Percentiles rank a stretch among this genome's conserved stretches.
These are phyloP conservation scores for Dactylellina leptospora DNA, from an alignment of 2,329 filamentous ascomycete genomes.

Conservation along the genomic window DNA sequence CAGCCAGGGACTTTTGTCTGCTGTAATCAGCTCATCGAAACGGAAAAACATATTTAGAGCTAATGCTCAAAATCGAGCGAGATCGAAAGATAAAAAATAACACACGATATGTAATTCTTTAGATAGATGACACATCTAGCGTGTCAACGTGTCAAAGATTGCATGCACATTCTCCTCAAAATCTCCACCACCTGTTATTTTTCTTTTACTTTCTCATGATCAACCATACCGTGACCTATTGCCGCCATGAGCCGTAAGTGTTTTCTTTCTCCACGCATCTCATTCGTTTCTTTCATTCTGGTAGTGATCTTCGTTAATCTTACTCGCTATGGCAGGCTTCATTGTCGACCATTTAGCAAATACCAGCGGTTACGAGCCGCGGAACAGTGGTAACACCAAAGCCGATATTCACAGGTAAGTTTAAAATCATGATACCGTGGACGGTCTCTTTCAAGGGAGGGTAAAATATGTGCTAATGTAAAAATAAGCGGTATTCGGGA, in stretches of 20 bases:
- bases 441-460: background rate
- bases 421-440: background rate
- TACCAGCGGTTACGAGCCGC: constrained; percentile 14
- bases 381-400: constrained; percentile 16
- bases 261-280: constrained; percentile 1
- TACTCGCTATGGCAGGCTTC: constrained; percentile 22
- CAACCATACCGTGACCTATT: background rate
- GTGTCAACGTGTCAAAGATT: constrained; percentile 1
- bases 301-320: no score
- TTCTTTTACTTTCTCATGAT: constrained; percentile 17
- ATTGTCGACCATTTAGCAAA: background rate
- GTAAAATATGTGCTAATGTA: background rate
- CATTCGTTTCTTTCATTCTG: constrained; percentile 13
- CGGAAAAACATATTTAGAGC: constrained; percentile 8
- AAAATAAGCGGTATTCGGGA: constrained; percentile 25
- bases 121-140: constrained; percentile 29
- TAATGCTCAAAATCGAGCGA: constrained; percentile 46
- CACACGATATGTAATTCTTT: no score
- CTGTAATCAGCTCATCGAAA: constrained; percentile 3
- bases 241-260: constrained; percentile 6
- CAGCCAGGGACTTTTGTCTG: background rate
- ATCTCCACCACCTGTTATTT: constrained; percentile 11
- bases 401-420: constrained; percentile 29
- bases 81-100: background rate
- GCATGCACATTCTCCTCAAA: background rate